Conservation (phyloP, 805 yeast species). For the Komagataella phaffii region DNA sequence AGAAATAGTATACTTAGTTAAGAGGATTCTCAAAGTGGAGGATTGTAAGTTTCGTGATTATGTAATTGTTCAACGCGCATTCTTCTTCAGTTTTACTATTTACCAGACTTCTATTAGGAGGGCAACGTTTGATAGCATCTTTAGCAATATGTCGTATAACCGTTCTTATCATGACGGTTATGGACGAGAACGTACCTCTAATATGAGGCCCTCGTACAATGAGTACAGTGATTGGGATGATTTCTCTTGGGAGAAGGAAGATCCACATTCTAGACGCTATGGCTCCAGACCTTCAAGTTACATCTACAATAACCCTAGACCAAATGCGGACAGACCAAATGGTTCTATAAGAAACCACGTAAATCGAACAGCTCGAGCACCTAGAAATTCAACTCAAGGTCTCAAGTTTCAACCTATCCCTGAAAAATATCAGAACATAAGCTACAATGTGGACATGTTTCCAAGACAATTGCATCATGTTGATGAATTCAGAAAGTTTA, state of each 20-base stretch:
- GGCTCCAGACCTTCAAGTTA: neutral
- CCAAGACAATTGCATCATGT: conserved; percentile 10
- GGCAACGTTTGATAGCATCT: neutral
- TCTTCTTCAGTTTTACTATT: neutral
- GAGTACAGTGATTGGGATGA: neutral
- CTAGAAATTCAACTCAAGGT: neutral
- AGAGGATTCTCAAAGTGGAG: neutral
- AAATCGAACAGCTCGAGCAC: neutral
- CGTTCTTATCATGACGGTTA: neutral
- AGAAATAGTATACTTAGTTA: too few relatives aligned
- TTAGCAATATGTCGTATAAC: neutral
- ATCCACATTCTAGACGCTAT: neutral
- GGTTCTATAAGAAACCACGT: neutral
- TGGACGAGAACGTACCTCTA: neutral
- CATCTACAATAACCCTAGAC: neutral
- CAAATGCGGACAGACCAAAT: neutral
- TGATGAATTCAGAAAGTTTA: conserved; percentile 1
- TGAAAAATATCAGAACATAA: neutral
- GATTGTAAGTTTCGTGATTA: neutral
- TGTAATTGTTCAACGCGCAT: neutral
- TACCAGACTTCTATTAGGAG: neutral
- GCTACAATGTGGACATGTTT: neutral
- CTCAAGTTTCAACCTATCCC: neutral
- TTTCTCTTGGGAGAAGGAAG: neutral
- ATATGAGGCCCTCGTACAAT: neutral